These are phyloP conservation scores for Boletus insuetus DNA, from an alignment of 768 basidiomycete genomes.

Conservation along the genomic window DNA sequence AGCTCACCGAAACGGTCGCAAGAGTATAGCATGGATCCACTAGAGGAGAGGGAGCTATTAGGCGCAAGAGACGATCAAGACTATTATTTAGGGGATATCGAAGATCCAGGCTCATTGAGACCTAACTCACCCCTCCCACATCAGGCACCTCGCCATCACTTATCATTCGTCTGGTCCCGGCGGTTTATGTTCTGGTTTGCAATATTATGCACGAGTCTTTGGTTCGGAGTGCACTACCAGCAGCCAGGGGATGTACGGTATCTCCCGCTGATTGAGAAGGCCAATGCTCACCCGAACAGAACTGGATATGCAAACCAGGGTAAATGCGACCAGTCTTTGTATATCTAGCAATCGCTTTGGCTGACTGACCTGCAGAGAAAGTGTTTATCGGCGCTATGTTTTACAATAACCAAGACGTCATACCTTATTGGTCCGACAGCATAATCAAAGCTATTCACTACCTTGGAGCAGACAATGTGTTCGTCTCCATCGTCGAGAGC, in stretches of 20 bases:
- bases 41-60: background rate
- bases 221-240: slow-evolving; percentile 1
- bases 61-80: background rate
- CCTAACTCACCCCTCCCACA: background rate
- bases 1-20: background rate
- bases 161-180: background rate
- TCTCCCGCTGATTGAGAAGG: slow-evolving; percentile 11
- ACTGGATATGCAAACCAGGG: slow-evolving; percentile 16
- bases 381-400: slow-evolving; percentile 35
- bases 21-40: slow-evolving; percentile 6
- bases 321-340: background rate
- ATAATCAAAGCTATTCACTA: slow-evolving; percentile 35
- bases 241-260: slow-evolving; percentile 12
- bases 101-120: background rate
- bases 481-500: slow-evolving; percentile 42
- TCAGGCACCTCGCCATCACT: background rate
- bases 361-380: slow-evolving; percentile 3
- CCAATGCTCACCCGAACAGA: slow-evolving; percentile 11
- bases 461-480: slow-evolving; percentile 43
- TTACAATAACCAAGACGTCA: slow-evolving; percentile 35
- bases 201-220: background rate
- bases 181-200: slow-evolving; percentile 7
- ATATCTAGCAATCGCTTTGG: too few species aligned
- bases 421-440: slow-evolving; percentile 40
- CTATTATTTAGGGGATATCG: background rate